Base-by-base conservation (phyloP, 2,329 filamentous ascomycete species). In the Ophiostoma sp. region DNA sequence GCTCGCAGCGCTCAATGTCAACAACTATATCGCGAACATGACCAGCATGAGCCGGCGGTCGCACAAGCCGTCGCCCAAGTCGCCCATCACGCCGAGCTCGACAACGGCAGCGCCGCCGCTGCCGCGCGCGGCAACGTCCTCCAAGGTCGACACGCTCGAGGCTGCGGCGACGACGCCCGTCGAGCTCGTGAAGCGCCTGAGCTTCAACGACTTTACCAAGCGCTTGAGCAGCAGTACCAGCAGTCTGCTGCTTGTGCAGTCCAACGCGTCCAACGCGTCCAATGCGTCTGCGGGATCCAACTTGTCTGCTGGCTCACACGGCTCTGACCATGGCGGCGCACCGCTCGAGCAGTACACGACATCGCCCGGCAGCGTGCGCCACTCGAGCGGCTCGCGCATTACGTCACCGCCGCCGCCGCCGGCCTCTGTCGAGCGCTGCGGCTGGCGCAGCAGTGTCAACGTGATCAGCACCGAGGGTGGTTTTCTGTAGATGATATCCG, bases 181-280 rank as follows among this genome's bases (percentile, higher is more conserved):
- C 16, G 40, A 41, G 40, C 7, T 11, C 74, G 77, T 78, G 64
- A 87, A 87, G 78, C 81, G 84, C 70, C 80, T 86, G 68, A 87
- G 84, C 77, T 86, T 88, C 72, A 84, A 81, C 72, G 86, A 89
- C 67, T 85, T 87, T 71, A 83, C 84, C 64, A 85, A 84, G 75
- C 79, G 84, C 70, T 75, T 88, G 67, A 87, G 84, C 72, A 87
- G 83, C 75, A 87, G 84, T 66, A 87, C 84, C 74, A 87, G 83
- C 75, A 77, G 87, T 74, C 78, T 88, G 67, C 79, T 87, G 63
- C 80, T 86, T 68, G 84, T 87, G 77, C 84, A 84, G 70, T 86
- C 86, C 74, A 78, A 79, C 6, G 41, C 63, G 18, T 44, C 62
- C 0, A 44, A 44, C 7, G 40, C 2, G 62, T 44, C 62, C 4